Percentiles rank a stretch among this genome's conserved stretches.
Conservation (phyloP, 345 rosid genomes). For the Salix caprea region DNA sequence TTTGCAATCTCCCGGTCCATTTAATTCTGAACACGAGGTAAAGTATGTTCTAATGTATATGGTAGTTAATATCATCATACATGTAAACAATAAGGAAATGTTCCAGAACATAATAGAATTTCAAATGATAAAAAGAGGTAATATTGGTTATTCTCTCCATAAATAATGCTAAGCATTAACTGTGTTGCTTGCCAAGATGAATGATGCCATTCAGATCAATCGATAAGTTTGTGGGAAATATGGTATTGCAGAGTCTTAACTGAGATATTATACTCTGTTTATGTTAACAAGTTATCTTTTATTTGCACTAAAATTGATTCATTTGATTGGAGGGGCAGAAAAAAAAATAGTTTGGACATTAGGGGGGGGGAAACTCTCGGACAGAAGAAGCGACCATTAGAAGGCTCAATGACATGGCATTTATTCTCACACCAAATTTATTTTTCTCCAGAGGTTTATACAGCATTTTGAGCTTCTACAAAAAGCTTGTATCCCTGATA, state of each 20-base stretch:
- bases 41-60: not conserved
- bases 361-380: too few species aligned
- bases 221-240: not conserved
- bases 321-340: not conserved
- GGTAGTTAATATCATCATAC: not conserved
- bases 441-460: constrained; percentile 58
- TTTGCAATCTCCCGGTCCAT: constrained; percentile 58
- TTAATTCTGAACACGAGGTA: constrained; percentile 84
- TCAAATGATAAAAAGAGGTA: not conserved
- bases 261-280: not conserved
- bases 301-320: not conserved
- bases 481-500: constrained; percentile 84
- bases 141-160: not conserved
- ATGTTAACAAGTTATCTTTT: not conserved
- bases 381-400: not conserved
- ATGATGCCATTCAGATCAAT: not conserved
- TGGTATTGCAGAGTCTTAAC: not conserved
- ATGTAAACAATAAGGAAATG: not conserved
- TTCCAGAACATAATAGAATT: not conserved
- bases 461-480: constrained; percentile 97
- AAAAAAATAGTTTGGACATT: not conserved
- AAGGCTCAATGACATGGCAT: not conserved
- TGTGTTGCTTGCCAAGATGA: not conserved
- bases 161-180: not conserved
- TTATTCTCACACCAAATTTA: constrained; percentile 5